Base-by-base conservation (phyloP, 2,329 filamentous ascomycete genomes). In the Trichoderma hamatum region DNA sequence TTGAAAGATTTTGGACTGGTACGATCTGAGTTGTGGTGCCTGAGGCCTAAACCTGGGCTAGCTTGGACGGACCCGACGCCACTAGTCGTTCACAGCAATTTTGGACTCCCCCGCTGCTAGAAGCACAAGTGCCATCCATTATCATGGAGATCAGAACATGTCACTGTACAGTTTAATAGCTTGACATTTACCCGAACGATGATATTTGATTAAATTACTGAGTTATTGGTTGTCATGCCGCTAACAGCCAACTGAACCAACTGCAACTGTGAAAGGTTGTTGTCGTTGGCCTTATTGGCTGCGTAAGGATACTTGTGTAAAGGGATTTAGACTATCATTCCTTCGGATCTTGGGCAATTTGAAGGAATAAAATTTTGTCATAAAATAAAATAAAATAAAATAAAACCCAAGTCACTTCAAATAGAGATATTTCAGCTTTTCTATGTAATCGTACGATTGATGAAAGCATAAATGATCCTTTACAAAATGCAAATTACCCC, bases 1-100 rank as follows among this genome's bases (percentile, higher is more conserved):
- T 59, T 36, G 54, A 24, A 66, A 67, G 64, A 49, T 67, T 67
- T 67, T 67, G 52, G 64, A 67, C 39, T n/a, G 54, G 39, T 39
- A 51, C 39, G 21, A 49, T 59, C 34, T 26, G 28, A 7, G 21
- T 32, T 21, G 52, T 58, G 28, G 14, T 67, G 64, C 64, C 64
- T 67, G 54, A 67, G 64, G 64, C 64, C 64, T 14, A 51, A 67
- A 67, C 26, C 16, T 16, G 54, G 28, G 28, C 39, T 67, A 59
- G 62, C 14, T 30, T 26, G n/a, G 54, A 66, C 52, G 62, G n/a
- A n/a, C n/a, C n/a, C n/a, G n/a, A n/a, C n/a, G n/a, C n/a, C n/a
- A n/a, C n/a, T n/a, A n/a, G n/a, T n/a, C n/a, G n/a, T n/a, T n/a
- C n/a, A n/a, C n/a, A n/a, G n/a, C n/a, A n/a, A n/a, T n/a, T n/a